Evolutionary conservation across 2,329 filamentous ascomycete species (phyloP).

Genomic region (Helicocarpus griseus): DNA sequence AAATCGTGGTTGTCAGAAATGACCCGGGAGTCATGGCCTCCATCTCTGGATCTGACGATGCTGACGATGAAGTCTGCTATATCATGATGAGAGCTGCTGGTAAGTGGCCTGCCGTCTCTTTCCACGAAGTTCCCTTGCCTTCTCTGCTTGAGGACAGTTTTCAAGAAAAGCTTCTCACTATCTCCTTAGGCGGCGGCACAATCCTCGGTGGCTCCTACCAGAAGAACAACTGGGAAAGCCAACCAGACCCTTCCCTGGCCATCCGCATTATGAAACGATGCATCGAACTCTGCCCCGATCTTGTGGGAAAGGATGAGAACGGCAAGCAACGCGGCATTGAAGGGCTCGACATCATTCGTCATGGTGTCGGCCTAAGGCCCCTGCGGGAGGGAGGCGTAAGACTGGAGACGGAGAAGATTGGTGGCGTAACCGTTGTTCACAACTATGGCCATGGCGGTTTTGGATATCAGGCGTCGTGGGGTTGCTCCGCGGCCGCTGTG

Average conservation of each 20-base stretch:
- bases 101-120: conserved; percentile 8
- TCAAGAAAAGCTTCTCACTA: neutral
- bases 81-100: conserved; percentile 65
- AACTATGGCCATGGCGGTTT: conserved; percentile 39
- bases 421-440: conserved; percentile 44
- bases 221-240: conserved; percentile 66
- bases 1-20: conserved; percentile 76
- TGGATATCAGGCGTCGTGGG: conserved; percentile 61
- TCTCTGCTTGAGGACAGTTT: neutral
- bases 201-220: conserved; percentile 81
- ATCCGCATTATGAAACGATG: conserved; percentile 69
- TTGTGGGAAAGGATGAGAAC: conserved; percentile 41
- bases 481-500: conserved; percentile 57
- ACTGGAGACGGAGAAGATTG: conserved; percentile 61
- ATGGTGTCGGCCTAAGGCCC: conserved; percentile 74
- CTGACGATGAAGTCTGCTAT: conserved; percentile 62
- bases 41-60: conserved; percentile 64
- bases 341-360: conserved; percentile 64
- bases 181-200: conserved; percentile 59
- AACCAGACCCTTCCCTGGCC: conserved; percentile 70
- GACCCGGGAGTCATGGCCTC: conserved; percentile 60
- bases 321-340: conserved; percentile 47
- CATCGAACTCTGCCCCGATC: conserved; percentile 25
- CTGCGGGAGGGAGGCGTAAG: conserved; percentile 63
- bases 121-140: neutral